Evolutionary conservation across 1,284 basidiomycete genomes (phyloP), one percentile per base, ranked within the genome.

Genomic region (Apiotrichum porosum): DNA sequence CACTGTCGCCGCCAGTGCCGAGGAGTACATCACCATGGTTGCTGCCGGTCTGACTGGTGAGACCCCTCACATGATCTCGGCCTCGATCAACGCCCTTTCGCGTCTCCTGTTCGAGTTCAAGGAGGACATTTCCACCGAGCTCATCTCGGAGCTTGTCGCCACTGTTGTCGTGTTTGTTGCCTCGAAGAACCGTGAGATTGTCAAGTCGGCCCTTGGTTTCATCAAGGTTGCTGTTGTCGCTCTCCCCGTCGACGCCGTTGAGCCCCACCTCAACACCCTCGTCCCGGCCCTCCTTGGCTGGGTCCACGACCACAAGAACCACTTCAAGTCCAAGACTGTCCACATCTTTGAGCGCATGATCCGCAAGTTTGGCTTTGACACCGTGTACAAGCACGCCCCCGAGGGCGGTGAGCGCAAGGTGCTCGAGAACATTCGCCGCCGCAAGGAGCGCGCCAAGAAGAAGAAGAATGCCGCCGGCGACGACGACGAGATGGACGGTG

Each of bases 261-360:
- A 80, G 22, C 83, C 84, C 0, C 84, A 93, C 63, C 78, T 98
- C 13, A 77, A 79, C 23, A 77, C 79, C 17, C 78, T 97, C 13
- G 88, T 98, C 0, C 88, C 90, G 0, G 86, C 85, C 0, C 79
- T 99, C 15, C 78, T 98, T 21, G 79, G 79, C 47, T 95, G 94
- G 91, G 89, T 89, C 6, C 88, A 94, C 65, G 92, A 97, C 69
- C 93, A 98, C 77, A 94, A 94, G 72, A 97, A 98, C 68, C 94
- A 97, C 71, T 98, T 99, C 82, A 98, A 98, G 73, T 79, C 81
- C 47, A 97, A 97, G 76, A 89, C 97, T 13, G 82, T 91, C 37
- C 93, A 97, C 73, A 92, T 98, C 51, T 91, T 98, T 61, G 95
- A 98, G 77, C 83, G 95, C 38, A 84, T 98, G 80, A 80, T 98